phyloP scores from a whole-genome alignment of 176 grass and related monocot species.

The Rhynchospora breviuscula region DNA sequence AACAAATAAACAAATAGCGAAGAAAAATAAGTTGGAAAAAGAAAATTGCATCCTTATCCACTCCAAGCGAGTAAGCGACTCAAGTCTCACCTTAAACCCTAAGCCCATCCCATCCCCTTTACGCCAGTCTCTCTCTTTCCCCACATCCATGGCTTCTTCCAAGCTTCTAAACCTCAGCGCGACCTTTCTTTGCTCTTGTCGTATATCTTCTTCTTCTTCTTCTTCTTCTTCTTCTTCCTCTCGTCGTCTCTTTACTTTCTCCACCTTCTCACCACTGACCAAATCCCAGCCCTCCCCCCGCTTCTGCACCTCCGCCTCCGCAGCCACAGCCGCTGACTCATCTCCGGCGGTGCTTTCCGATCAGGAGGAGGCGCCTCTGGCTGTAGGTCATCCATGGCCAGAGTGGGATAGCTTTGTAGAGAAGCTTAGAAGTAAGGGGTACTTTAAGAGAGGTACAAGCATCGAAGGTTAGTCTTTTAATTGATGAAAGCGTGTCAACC shows the following conservation, averaged over 20 bases:
- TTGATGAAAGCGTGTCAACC: neutral
- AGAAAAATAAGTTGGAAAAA: too few relatives aligned
- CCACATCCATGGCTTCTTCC: slow-evolving; percentile 42
- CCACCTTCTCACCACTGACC: slow-evolving; percentile 15
- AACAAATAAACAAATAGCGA: too few relatives aligned
- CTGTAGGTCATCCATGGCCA: slow-evolving; percentile 55
- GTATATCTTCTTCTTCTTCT: slow-evolving; percentile 24
- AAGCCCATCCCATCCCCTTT: neutral
- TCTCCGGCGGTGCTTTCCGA: neutral
- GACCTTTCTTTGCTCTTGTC: slow-evolving; percentile 32
- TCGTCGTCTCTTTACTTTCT: slow-evolving; percentile 1
- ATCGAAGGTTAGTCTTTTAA: slow-evolving; percentile 6
- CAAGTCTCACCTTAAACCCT: slow-evolving; percentile 13
- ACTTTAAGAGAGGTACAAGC: slow-evolving; percentile 35
- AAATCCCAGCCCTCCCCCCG: slow-evolving; percentile 30
- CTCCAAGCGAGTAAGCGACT: neutral
- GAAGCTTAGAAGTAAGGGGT: slow-evolving; percentile 69
- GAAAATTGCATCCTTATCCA: slow-evolving; percentile 27
- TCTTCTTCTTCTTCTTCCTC: slow-evolving; percentile 25
- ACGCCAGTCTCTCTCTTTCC: neutral
- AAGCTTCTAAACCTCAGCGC: slow-evolving; percentile 42
- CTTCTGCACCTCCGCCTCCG: slow-evolving; percentile 36
- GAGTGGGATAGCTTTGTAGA: slow-evolving; percentile 74
- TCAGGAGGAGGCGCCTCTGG: neutral
- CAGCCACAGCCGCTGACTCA: neutral